phyloP scores from a whole-genome alignment of 2,329 filamentous ascomycete genomes.

The Ascocoryne sarcoides region DNA sequence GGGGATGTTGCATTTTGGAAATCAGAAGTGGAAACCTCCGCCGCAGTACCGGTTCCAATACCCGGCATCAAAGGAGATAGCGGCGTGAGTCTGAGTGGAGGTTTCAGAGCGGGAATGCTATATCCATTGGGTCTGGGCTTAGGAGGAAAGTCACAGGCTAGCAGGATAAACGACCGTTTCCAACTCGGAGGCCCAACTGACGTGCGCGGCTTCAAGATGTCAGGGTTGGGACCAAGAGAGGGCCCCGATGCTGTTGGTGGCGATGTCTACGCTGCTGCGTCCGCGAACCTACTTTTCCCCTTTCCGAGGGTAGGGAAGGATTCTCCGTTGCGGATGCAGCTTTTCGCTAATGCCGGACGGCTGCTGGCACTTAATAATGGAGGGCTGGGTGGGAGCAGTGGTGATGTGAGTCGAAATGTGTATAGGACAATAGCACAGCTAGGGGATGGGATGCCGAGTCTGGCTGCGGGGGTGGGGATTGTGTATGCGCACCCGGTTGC shows the following conservation, averaged over 20 bases:
- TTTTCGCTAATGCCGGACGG: conserved; percentile 85
- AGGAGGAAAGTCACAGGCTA: conserved; percentile 47
- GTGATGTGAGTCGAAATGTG: conserved; percentile 31
- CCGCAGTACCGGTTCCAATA: conserved; percentile 64
- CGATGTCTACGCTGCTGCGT: conserved; percentile 84
- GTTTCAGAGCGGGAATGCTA: conserved; percentile 72
- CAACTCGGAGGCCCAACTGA: conserved; percentile 90
- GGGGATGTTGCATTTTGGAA: conserved; percentile 95
- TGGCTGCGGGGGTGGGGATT: conserved; percentile 78
- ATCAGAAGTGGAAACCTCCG: conserved; percentile 74
- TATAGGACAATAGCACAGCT: conserved; percentile 60
- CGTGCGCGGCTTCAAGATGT: conserved; percentile 85
- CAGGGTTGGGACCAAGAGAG: conserved; percentile 82
- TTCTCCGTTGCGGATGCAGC: conserved; percentile 76
- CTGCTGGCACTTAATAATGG: conserved; percentile 63
- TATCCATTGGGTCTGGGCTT: conserved; percentile 68
- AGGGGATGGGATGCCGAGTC: conserved; percentile 67
- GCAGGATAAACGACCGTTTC: conserved; percentile 89
- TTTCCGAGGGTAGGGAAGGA: conserved; percentile 74
- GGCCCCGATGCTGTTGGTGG: conserved; percentile 80
- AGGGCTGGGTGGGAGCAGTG: conserved; percentile 31
- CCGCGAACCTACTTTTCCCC: conserved; percentile 76
- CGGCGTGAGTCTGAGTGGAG: conserved; percentile 74
- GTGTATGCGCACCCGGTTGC: conserved; percentile 94
- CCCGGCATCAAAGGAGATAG: conserved; percentile 60